These are phyloP conservation scores for Ophiocordyceps unilateralis DNA, from an alignment of 2,329 filamentous ascomycete genomes.

Conservation along the genomic window DNA sequence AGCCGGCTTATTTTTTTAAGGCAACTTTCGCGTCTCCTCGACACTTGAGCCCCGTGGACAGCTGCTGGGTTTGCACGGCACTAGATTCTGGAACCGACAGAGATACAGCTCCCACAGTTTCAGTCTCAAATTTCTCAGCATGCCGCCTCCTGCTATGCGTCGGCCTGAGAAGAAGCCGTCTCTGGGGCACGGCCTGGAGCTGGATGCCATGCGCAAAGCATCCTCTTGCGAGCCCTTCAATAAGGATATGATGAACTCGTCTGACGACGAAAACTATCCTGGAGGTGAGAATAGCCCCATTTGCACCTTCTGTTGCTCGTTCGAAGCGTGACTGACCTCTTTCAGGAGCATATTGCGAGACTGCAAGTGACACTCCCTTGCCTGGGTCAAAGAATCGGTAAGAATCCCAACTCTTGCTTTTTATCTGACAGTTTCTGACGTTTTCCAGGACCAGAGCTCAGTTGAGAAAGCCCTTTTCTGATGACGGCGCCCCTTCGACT, in stretches of 20 bases:
- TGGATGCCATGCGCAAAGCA: slow-evolving; percentile 3
- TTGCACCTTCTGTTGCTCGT: not conserved
- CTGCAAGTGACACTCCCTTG: not conserved
- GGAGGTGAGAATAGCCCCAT: not conserved
- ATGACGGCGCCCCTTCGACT: slow-evolving; percentile 2
- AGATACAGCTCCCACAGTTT: not conserved
- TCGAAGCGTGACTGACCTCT: not conserved
- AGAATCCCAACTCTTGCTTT: not conserved
- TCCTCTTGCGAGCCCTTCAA: slow-evolving; percentile 5
- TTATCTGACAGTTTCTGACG: not conserved
- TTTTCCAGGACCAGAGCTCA: not conserved
- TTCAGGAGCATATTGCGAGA: not conserved
- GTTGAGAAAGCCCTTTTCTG: slow-evolving; percentile 2
- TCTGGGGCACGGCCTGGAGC: not conserved
- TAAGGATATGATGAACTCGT: slow-evolving; percentile 1
- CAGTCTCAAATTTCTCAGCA: not conserved
- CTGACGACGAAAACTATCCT: slow-evolving; percentile 1
- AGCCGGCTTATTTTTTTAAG: not conserved
- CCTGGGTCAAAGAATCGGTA: not conserved
- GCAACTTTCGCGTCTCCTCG: not conserved
- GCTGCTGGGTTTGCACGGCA: not conserved
- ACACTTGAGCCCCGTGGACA: not conserved
- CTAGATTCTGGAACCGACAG: too few species aligned
- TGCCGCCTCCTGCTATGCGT: not conserved
- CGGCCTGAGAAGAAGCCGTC: slow-evolving; percentile 1